Evolutionary conservation across 2,329 filamentous ascomycete species (phyloP), one percentile per base, ranked within the genome.

Genomic region (Fusarium succisae): DNA sequence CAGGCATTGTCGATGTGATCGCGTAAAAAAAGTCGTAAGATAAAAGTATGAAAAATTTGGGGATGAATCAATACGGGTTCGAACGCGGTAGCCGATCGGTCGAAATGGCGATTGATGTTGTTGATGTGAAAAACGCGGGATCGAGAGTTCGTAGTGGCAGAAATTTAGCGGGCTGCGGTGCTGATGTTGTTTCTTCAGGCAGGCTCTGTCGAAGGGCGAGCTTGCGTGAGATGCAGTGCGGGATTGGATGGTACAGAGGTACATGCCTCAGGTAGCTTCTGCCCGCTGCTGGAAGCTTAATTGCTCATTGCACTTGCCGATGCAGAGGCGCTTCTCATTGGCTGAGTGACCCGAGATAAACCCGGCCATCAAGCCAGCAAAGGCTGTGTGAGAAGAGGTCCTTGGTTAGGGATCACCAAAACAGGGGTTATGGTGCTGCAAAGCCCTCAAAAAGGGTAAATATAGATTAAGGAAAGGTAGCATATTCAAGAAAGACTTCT

Each of bases 1-100:
- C 95, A 82, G 95, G 84, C 89, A 91, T 91, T 86, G 83, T 86
- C 77, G 56, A 65, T 45, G 35, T 55, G 54, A 58, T 79, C 66
- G 74, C 72, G 77, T 66, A 38, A 66, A 72, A 74, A 76, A 75
- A 73, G 55, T 67, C 54, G 51, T 45, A 61, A 64, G 72, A 73
- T 66, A 73, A 75, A 61, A 45, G 58, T 68, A 66, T 58, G 56
- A 59, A 69, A 57, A 63, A 61, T 55, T 47, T 44, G 55, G 55
- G 22, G 72, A 79, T 73, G 72, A 47, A 66, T 53, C 32, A 65
- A 65, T 53, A 59, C 32, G 63, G 73, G 47, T 63, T 77, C 73
- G 74, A 79, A 77, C 77, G 76, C 69, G 64, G 74, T 72, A 65
- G 55, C 56, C 24, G 62, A 65, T 64, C 56, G 51, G 64, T 66